These are phyloP conservation scores for Aspergillus sp. DNA, from an alignment of 2,329 filamentous ascomycete genomes.

Conservation along the genomic window DNA sequence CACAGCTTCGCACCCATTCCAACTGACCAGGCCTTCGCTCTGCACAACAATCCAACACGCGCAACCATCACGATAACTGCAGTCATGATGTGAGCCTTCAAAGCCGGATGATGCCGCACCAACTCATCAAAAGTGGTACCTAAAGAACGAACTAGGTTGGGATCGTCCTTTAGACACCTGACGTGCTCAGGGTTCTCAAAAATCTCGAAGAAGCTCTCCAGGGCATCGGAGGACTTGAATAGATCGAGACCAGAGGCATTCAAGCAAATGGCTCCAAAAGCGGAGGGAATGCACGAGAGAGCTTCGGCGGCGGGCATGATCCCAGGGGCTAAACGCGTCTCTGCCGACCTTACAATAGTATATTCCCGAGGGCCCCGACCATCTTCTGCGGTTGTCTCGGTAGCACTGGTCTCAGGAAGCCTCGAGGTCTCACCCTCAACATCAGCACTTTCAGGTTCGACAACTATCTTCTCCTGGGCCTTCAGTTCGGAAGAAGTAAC, in stretches of 20 bases:
- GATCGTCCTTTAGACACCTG: constrained; percentile 75
- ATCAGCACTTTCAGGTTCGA: constrained; percentile 29
- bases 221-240: constrained; percentile 77
- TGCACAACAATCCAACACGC: constrained; percentile 73
- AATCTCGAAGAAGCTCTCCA: constrained; percentile 91
- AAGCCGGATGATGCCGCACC: constrained; percentile 82
- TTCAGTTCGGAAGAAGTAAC: constrained; percentile 59
- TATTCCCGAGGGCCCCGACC: constrained; percentile 32
- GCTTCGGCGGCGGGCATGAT: constrained; percentile 88
- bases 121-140: constrained; percentile 91
- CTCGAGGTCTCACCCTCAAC: constrained; percentile 42
- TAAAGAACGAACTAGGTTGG: constrained; percentile 69
- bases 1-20: constrained; percentile 80
- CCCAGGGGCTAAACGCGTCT: constrained; percentile 58
- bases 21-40: constrained; percentile 65
- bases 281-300: constrained; percentile 80
- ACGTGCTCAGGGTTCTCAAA: constrained; percentile 92
- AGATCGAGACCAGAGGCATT: constrained; percentile 85
- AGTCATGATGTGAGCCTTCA: constrained; percentile 78
- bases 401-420: constrained; percentile 28
- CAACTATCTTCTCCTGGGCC: constrained; percentile 34
- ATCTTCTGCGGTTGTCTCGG: constrained; percentile 22
- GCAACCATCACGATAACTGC: constrained; percentile 88
- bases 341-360: constrained; percentile 31
- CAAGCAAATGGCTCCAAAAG: constrained; percentile 90